Evolutionary conservation across 1,284 basidiomycete genomes (phyloP).

Genomic region (Fomitopsis schrenkii): DNA sequence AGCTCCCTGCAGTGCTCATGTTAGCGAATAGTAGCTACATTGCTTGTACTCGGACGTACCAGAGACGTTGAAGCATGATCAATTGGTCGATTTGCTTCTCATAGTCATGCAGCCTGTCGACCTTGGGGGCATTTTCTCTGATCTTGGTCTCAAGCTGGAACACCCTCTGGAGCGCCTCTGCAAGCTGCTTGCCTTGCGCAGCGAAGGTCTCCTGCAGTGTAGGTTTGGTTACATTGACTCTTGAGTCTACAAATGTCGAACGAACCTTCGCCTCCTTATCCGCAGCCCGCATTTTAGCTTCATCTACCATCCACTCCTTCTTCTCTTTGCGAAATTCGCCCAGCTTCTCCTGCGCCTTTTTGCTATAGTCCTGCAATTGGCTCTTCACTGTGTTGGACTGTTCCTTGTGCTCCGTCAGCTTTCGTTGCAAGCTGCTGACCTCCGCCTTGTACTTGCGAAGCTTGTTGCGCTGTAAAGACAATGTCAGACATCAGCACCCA

Average conservation of each 20-base stretch:
- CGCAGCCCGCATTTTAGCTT: constrained; percentile 55
- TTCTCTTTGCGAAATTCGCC: constrained; percentile 65
- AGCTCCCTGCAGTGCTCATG: constrained; percentile 47
- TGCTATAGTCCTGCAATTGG: constrained; percentile 71
- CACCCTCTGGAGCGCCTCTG: constrained; percentile 53
- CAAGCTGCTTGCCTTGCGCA: constrained; percentile 64
- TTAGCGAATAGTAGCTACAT: background rate
- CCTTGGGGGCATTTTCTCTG: constrained; percentile 70
- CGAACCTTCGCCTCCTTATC: constrained; percentile 61
- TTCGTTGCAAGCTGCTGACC: constrained; percentile 56
- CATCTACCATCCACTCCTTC: constrained; percentile 59
- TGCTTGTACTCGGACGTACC: constrained; percentile 39
- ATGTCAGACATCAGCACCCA: background rate
- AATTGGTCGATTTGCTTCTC: constrained; percentile 72
- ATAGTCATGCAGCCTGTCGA: constrained; percentile 68
- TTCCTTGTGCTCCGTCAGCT: constrained; percentile 60
- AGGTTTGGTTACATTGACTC: background rate
- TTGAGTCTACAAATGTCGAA: background rate
- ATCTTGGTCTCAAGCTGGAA: constrained; percentile 61
- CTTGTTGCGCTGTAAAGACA: constrained; percentile 63
- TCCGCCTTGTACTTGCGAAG: constrained; percentile 67
- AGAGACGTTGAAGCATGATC: constrained; percentile 63
- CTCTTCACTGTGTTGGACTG: constrained; percentile 60
- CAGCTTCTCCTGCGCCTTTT: constrained; percentile 62
- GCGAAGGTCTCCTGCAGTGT: constrained; percentile 54